phyloP scores from a whole-genome alignment of 345 rosid species.

The Melaleuca quinquenervia region DNA sequence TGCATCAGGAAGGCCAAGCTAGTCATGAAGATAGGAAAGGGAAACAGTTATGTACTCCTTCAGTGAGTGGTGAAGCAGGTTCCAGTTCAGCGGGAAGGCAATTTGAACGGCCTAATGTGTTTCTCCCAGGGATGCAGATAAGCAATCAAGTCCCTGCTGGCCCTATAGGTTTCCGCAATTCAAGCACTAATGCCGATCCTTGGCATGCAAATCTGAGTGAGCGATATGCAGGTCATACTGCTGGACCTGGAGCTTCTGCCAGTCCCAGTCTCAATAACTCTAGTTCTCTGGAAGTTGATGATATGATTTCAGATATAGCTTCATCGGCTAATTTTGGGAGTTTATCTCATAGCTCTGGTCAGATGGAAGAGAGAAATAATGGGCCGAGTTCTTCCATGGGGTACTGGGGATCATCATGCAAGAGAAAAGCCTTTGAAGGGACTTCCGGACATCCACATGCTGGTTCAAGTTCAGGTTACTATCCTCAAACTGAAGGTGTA shows the following conservation, averaged over 20 bases:
- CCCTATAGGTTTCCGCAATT: slow-evolving; percentile 34
- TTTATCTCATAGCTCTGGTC: slow-evolving; percentile 51
- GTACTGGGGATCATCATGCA: slow-evolving; percentile 75
- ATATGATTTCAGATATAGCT: slow-evolving; percentile 7
- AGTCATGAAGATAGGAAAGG: slow-evolving; percentile 31
- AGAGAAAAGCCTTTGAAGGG: slow-evolving; percentile 87
- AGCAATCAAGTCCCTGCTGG: slow-evolving; percentile 31
- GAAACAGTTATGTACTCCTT: slow-evolving; percentile 36
- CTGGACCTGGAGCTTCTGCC: slow-evolving; percentile 17
- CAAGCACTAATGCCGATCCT: slow-evolving; percentile 32
- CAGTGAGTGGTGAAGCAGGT: slow-evolving; percentile 19
- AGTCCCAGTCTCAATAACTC: slow-evolving; percentile 12
- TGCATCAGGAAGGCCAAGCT: slow-evolving; percentile 27
- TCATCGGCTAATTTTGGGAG: slow-evolving; percentile 27
- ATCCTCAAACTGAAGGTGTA: slow-evolving; percentile 36
- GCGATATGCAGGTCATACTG: slow-evolving; percentile 24
- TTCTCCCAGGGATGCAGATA: slow-evolving; percentile 21
- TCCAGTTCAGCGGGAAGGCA: slow-evolving; percentile 44
- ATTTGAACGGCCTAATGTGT: slow-evolving; percentile 16
- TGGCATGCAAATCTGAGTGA: slow-evolving; percentile 24
- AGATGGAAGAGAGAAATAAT: slow-evolving; percentile 39
- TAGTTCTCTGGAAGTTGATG: slow-evolving; percentile 19
- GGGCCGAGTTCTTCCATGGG: slow-evolving; percentile 50
- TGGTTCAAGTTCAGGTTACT: slow-evolving; percentile 39
- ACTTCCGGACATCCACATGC: slow-evolving; percentile 47